A percentile compares a stretch with the other conserved stretches of the same genome.
Evolutionary conservation across 2,329 filamentous ascomycete genomes (phyloP).

Genomic region (Fusarium guadeloupense): DNA sequence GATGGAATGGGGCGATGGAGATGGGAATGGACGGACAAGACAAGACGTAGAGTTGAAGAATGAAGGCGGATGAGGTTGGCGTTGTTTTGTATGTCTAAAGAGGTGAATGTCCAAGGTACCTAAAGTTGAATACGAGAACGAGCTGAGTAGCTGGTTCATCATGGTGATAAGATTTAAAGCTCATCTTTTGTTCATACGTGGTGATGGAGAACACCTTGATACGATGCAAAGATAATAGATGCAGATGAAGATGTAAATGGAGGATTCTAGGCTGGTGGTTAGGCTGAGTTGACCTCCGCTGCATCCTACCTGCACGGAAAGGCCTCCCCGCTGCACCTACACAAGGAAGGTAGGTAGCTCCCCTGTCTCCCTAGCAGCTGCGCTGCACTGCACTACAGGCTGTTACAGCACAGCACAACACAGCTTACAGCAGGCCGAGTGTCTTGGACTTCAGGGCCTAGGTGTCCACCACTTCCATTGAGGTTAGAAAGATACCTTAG

Average conservation of each 20-base stretch:
- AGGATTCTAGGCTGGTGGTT: background rate
- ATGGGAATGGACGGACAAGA: constrained; percentile 29
- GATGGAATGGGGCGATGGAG: constrained; percentile 29
- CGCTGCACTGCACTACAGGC: too few species aligned
- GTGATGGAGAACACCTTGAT: too few species aligned
- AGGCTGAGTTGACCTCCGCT: constrained; percentile 2
- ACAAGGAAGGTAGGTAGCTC: background rate
- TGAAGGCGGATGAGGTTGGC: constrained; percentile 28
- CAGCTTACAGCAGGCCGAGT: background rate
- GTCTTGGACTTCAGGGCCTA: too few species aligned
- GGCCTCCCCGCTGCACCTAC: constrained; percentile 12
- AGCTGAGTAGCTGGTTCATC: background rate
- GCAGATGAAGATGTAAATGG: too few species aligned
- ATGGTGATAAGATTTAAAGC: constrained; percentile 4
- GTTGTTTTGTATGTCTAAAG: background rate
- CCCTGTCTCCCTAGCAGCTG: background rate
- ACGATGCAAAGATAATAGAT: too few species aligned
- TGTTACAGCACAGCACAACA: background rate
- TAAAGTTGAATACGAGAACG: background rate
- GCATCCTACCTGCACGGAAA: constrained; percentile 16
- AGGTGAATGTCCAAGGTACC: background rate
- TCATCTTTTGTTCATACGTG: background rate
- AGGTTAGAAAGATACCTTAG: background rate
- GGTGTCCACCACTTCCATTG: too few species aligned
- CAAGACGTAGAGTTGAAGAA: constrained; percentile 19